Conservation (phyloP, 441 rosid species). For the Brassica hybrid region DNA sequence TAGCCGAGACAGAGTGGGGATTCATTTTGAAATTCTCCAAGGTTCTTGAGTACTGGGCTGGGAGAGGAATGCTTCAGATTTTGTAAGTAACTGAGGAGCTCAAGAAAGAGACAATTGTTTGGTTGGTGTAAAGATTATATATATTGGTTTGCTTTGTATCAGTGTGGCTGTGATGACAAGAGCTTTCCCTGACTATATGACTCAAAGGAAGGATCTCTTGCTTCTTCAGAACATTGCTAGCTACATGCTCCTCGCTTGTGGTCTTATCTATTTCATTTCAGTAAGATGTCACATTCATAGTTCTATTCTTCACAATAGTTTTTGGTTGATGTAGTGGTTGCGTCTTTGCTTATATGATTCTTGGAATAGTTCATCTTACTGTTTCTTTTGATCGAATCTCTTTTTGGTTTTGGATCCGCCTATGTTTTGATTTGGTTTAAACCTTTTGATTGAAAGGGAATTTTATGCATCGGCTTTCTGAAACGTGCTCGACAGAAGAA, state of each 20-base stretch:
- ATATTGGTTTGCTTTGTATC: slow-evolving; percentile 30
- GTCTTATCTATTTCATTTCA: slow-evolving; percentile 69
- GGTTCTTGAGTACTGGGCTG: slow-evolving; percentile 94
- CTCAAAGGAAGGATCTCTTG: slow-evolving; percentile 50
- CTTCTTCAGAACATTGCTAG: slow-evolving; percentile 82
- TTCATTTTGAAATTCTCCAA: slow-evolving; percentile 74
- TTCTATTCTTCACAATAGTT: not conserved
- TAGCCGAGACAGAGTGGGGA: slow-evolving; percentile 93
- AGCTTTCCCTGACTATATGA: slow-evolving; percentile 56
- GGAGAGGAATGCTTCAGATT: slow-evolving; percentile 98
- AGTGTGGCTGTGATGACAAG: slow-evolving; percentile 98
- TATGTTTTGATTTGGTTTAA: slow-evolving; percentile 12
- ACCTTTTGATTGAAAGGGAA: slow-evolving; percentile 49
- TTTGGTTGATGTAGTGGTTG: not conserved
- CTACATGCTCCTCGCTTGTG: slow-evolving; percentile 91
- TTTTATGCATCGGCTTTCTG: slow-evolving; percentile 80
- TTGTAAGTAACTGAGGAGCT: slow-evolving; percentile 53
- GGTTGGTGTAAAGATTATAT: not conserved
- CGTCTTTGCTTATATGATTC: not conserved
- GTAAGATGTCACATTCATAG: slow-evolving; percentile 51
- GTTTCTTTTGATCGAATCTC: not conserved
- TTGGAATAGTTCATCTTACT: not conserved
- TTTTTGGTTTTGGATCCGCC: not conserved
- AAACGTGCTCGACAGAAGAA: slow-evolving; percentile 75
- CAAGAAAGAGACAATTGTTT: not conserved